Base-by-base conservation (phyloP, 1,139 yeast species). In the Yarrowia galli region DNA sequence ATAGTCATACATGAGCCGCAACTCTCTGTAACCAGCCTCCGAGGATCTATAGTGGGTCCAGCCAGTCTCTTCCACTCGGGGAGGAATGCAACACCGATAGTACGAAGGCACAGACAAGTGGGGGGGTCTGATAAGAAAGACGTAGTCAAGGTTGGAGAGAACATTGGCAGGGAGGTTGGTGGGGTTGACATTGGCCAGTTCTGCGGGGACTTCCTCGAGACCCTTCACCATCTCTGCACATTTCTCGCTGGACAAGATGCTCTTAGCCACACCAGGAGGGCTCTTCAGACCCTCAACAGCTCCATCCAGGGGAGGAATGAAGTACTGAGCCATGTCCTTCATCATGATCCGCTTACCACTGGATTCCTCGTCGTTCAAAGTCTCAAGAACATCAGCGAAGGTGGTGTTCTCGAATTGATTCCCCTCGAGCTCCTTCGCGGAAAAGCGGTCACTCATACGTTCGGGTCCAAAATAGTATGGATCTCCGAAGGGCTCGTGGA, bases 401-500 rank as follows among this genome's bases (percentile, higher is more conserved):
- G 74, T 72, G 15, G 71, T 65, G 4, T 70, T 66, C 10, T 60
- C 49, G 67, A 69, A 72, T 18, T 68, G 67, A 46, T 70, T 67
- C 16, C 63, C 66, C 18, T 67, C 48, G 43, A 72, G 48, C 56
- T 72, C 68, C 16, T 69, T 67, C 3, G 40, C 69, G 10, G 70
- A 63, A 68, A 71, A 74, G 23, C 76, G 68, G 42, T 72, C 72
- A 5, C 75, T 72, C 58, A 74, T 48, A 22, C 74, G 68, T 61
- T 74, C 76, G 6, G 76, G 76, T 8, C 76, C 76, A 49, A 67
- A 73, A 60, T 74, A 74, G 67, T 71, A 74, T 2, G 76, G 73
- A 25, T 74, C 76, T 20, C 76, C 76, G 69, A 71, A 74, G 25
- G 76, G 76, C 49, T 74, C 76, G 60, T 74, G 76, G 63, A 73